These are phyloP conservation scores for Botrytis byssoidea DNA, from an alignment of 2,329 filamentous ascomycete genomes.

Conservation along the genomic window DNA sequence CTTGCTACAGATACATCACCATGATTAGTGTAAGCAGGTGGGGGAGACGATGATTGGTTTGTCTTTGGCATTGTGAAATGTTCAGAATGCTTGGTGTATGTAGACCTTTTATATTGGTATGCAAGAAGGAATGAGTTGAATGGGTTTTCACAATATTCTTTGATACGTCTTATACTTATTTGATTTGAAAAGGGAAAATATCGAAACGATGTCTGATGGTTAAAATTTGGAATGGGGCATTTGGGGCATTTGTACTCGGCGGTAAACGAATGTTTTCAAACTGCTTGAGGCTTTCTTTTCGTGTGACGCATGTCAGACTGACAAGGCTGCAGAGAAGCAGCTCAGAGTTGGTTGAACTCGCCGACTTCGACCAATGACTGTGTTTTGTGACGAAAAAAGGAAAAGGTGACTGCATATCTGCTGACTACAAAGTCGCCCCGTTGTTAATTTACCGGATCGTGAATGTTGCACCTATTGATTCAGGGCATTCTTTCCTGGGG, in stretches of 20 bases:
- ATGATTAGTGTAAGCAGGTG: constrained; percentile 5
- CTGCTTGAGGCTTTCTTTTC: too few relatives aligned
- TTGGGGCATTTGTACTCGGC: constrained; percentile 3
- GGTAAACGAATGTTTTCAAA: not conserved
- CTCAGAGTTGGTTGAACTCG: not conserved
- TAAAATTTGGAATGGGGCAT: not conserved
- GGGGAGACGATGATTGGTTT: not conserved
- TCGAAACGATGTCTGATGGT: not conserved
- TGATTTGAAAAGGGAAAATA: not conserved
- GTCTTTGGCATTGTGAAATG: not conserved
- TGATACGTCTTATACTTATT: not conserved
- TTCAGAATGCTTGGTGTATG: too few relatives aligned
- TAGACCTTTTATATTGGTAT: not conserved
- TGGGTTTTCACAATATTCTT: not conserved
- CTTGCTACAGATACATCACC: not conserved
- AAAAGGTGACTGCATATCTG: not conserved
- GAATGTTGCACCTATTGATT: not conserved
- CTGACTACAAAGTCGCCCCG: not conserved
- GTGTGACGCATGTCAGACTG: not conserved
- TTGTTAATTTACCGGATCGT: not conserved
- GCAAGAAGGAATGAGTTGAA: not conserved
- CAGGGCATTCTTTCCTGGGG: not conserved
- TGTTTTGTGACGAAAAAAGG: not conserved
- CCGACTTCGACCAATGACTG: not conserved
- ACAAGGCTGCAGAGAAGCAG: not conserved